Percentiles rank a stretch among this genome's conserved stretches.
Evolutionary conservation across 441 rosid genomes (phyloP).

Genomic region (Croton laevigatus): DNA sequence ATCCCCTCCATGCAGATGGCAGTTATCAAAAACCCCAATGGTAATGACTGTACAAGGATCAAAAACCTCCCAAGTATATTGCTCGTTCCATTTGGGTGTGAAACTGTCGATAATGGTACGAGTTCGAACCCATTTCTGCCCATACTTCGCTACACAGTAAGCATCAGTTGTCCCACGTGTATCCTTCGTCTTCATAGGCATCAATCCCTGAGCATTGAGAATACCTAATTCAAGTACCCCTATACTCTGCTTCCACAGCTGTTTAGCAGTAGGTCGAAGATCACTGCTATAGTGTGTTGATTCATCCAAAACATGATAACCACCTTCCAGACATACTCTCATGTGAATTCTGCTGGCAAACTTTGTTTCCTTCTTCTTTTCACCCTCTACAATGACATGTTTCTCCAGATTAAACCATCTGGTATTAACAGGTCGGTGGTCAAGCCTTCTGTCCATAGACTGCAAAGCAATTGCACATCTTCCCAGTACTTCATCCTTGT

Average conservation of each 20-base stretch:
- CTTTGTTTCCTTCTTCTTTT: slow-evolving; percentile 76
- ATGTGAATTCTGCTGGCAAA: slow-evolving; percentile 86
- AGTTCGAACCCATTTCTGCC: slow-evolving; percentile 93
- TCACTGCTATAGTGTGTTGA: slow-evolving; percentile 96
- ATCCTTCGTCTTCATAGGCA: slow-evolving; percentile 92
- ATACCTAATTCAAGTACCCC: slow-evolving; percentile 89
- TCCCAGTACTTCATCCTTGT: slow-evolving; percentile 88
- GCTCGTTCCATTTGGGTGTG: slow-evolving; percentile 94
- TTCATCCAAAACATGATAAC: slow-evolving; percentile 92
- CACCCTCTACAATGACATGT: slow-evolving; percentile 64
- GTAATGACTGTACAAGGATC: slow-evolving; percentile 97
- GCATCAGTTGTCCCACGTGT: slow-evolving; percentile 94
- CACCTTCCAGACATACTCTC: slow-evolving; percentile 95
- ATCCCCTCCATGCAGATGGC: slow-evolving; percentile 80
- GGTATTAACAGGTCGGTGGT: slow-evolving; percentile 68
- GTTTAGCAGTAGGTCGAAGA: slow-evolving; percentile 92
- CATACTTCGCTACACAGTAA: slow-evolving; percentile 93
- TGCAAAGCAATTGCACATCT: slow-evolving; percentile 56
- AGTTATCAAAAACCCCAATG: slow-evolving; percentile 89
- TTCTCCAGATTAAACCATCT: slow-evolving; percentile 88
- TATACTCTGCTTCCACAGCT: slow-evolving; percentile 78
- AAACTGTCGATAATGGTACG: slow-evolving; percentile 87
- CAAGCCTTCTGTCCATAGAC: slow-evolving; percentile 61
- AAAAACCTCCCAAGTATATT: slow-evolving; percentile 96
- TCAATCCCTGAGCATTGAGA: slow-evolving; percentile 72